Percentiles rank a stretch among this genome's conserved stretches.
Evolutionary conservation across 495 filamentous ascomycete genomes (phyloP).

Genomic region (Aspergillus carlsbadensis): DNA sequence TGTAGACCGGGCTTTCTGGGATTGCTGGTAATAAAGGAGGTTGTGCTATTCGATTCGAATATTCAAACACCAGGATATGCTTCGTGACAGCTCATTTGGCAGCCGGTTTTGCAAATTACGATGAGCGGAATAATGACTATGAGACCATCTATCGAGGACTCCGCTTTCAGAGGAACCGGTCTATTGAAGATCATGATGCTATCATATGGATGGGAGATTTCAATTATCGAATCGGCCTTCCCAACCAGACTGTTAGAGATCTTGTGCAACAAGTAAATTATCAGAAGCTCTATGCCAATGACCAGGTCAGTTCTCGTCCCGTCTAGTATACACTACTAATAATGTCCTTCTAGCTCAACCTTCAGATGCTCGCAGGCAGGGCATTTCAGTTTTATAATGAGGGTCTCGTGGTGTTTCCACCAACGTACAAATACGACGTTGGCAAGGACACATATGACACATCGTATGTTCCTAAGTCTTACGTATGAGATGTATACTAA

Average conservation of each 20-base stretch:
- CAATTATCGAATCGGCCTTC: conserved; percentile 93
- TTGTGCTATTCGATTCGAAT: conserved; percentile 94
- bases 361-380: conserved; percentile 92
- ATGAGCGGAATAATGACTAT: conserved; percentile 93
- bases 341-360: conserved; percentile 64
- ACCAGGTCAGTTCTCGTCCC: conserved; percentile 60
- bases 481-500: too few relatives aligned
- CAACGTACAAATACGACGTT: conserved; percentile 94
- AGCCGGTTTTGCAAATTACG: conserved; percentile 95
- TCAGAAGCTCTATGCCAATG: conserved; percentile 83
- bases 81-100: conserved; percentile 97
- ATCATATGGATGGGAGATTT: conserved; percentile 99
- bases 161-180: conserved; percentile 83
- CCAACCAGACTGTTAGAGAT: conserved; percentile 73
- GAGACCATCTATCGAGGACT: conserved; percentile 83
- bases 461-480: conserved; percentile 79
- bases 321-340: neutral
- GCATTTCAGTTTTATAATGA: conserved; percentile 92
- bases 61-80: conserved; percentile 87
- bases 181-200: conserved; percentile 88
- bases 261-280: conserved; percentile 69
- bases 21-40: conserved; percentile 99
- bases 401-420: conserved; percentile 76
- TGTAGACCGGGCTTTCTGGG: conserved; percentile 85
- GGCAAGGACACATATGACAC: conserved; percentile 87